Percentiles rank a stretch among this genome's conserved stretches.
Conservation (phyloP, 257 asterid species). For the Cruciata laevipes region DNA sequence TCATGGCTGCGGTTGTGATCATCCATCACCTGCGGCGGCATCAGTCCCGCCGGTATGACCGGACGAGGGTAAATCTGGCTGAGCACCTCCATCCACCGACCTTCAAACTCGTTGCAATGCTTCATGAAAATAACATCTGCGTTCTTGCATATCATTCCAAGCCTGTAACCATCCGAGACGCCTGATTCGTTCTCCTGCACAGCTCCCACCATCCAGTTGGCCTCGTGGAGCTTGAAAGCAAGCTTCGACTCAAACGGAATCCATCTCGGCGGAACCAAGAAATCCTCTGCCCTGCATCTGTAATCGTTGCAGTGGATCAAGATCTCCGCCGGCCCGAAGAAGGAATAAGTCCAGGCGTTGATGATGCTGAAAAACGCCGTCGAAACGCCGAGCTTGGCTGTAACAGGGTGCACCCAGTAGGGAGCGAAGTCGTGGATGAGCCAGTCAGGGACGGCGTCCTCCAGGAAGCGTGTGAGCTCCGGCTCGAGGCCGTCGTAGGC, state of each 20-base stretch:
- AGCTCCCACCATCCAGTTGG: slow-evolving; percentile 9
- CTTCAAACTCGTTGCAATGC: slow-evolving; percentile 20
- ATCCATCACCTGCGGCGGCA: slow-evolving; percentile 15
- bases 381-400: slow-evolving; percentile 13
- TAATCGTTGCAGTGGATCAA: background rate
- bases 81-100: slow-evolving; percentile 25
- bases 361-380: slow-evolving; percentile 8
- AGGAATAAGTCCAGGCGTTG: slow-evolving; percentile 6
- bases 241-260: slow-evolving; percentile 24
- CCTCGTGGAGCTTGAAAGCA: slow-evolving; percentile 16
- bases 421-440: slow-evolving; percentile 23
- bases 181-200: background rate
- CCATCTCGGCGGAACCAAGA: slow-evolving; percentile 21
- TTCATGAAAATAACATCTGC: slow-evolving; percentile 9
- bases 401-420: slow-evolving; percentile 17
- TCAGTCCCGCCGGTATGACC: slow-evolving; percentile 22
- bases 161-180: background rate
- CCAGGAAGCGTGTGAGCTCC: slow-evolving; percentile 17
- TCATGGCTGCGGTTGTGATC: background rate
- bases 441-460: slow-evolving; percentile 20
- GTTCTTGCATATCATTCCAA: background rate
- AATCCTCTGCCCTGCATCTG: slow-evolving; percentile 19
- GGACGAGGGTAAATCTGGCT: slow-evolving; percentile 17
- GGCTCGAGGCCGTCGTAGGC: slow-evolving; percentile 29
- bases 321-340: slow-evolving; percentile 1